A percentile compares a stretch with the other conserved stretches of the same genome.
Evolutionary conservation across 768 basidiomycete species (phyloP).

Genomic region (Lactarius pseudohatsudake): DNA sequence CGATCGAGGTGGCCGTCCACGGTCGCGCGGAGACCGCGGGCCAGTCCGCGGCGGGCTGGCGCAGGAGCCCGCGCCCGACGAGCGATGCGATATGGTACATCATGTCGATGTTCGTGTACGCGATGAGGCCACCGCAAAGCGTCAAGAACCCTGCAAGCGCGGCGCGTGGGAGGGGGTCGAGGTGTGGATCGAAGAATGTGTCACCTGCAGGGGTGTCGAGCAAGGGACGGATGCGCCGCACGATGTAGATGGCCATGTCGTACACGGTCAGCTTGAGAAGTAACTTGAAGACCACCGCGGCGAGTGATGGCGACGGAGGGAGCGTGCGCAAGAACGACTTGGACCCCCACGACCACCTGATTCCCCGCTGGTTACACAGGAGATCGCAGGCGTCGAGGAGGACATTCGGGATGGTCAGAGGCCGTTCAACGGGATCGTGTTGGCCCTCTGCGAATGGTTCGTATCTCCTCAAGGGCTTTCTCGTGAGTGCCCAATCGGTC

Average conservation of each 20-base stretch:
- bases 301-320: not conserved
- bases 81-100: not conserved
- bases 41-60: not conserved
- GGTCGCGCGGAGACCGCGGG: not conserved
- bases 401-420: not conserved
- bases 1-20: not conserved
- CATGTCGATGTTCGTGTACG: not conserved
- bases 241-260: not conserved
- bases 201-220: not conserved
- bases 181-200: not conserved
- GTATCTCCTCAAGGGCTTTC: slow-evolving; percentile 42
- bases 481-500: not conserved
- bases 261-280: not conserved
- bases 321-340: not conserved
- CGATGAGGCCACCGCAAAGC: not conserved
- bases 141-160: not conserved
- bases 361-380: not conserved
- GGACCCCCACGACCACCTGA: not conserved
- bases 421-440: slow-evolving; percentile 56
- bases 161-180: not conserved
- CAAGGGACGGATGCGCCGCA: not conserved
- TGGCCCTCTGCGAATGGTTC: slow-evolving; percentile 45
- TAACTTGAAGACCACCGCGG: not conserved
- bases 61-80: not conserved
- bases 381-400: not conserved